Evolutionary conservation across 768 basidiomycete species (phyloP).

Genomic region (Chiua virens): DNA sequence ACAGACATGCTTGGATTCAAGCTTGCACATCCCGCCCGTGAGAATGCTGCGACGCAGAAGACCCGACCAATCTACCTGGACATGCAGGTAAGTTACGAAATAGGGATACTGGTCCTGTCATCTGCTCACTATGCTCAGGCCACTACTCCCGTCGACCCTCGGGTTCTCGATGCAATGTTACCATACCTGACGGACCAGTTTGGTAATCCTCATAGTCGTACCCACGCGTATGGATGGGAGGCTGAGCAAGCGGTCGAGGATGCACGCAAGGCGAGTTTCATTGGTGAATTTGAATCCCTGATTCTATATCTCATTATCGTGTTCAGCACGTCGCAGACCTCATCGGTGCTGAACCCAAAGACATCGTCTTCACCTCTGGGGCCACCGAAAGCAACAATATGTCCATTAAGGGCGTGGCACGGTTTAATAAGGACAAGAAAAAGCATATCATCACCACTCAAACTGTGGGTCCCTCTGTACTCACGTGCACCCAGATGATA

Average conservation of each 20-base stretch:
- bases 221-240: slow-evolving; percentile 99
- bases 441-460: slow-evolving; percentile 93
- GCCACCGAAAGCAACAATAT: slow-evolving; percentile 99
- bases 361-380: slow-evolving; percentile 96
- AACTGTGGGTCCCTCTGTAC: slow-evolving; percentile 56
- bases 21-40: slow-evolving; percentile 60
- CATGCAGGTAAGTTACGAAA: slow-evolving; percentile 70
- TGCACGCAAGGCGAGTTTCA: slow-evolving; percentile 67
- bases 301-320: not conserved
- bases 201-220: slow-evolving; percentile 97
- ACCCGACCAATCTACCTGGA: slow-evolving; percentile 94
- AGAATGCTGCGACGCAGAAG: slow-evolving; percentile 57
- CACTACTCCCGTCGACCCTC: slow-evolving; percentile 95
- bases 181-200: slow-evolving; percentile 94
- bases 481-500: not conserved
- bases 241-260: slow-evolving; percentile 93
- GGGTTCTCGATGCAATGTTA: slow-evolving; percentile 95
- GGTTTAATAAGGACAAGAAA: slow-evolving; percentile 93
- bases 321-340: slow-evolving; percentile 83
- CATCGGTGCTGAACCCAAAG: slow-evolving; percentile 93
- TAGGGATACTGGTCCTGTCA: not conserved
- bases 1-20: slow-evolving; percentile 91
- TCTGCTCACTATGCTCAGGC: slow-evolving; percentile 52
- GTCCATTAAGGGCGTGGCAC: slow-evolving; percentile 94
- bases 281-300: slow-evolving; percentile 1